phyloP scores from a whole-genome alignment of 495 filamentous ascomycete species.

The Aspergillus panamensis region DNA sequence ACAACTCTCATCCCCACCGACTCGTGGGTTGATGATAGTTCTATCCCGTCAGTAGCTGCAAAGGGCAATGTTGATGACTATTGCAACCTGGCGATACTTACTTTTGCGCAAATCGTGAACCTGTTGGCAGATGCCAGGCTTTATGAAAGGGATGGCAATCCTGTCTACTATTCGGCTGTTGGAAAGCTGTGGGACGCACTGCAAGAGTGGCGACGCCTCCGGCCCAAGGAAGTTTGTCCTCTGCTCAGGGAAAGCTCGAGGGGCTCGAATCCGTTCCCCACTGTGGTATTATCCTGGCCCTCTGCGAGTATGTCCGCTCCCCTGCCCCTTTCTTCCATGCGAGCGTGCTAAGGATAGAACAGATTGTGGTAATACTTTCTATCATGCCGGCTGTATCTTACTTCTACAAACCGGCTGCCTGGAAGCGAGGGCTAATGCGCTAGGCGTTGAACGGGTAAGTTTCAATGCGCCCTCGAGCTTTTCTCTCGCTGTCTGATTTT shows the following conservation, averaged over 20 bases:
- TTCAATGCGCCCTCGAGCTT: no score
- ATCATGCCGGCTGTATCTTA: neutral
- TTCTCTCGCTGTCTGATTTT: no score
- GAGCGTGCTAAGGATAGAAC: no score
- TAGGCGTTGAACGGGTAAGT: no score
- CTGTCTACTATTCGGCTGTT: neutral
- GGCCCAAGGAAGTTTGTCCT: neutral
- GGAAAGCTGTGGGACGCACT: neutral
- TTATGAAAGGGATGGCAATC: neutral
- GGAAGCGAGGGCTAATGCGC: no score
- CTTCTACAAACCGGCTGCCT: neutral
- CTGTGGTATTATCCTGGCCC: neutral
- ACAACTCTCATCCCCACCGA: slow-evolving; percentile 21
- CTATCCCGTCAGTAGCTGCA: slow-evolving; percentile 5
- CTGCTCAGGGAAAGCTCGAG: neutral
- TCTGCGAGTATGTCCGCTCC: neutral
- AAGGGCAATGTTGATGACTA: neutral
- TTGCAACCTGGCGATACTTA: neutral
- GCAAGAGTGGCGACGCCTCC: neutral
- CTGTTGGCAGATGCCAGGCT: neutral
- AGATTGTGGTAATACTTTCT: neutral
- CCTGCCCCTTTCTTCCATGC: neutral
- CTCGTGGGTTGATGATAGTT: slow-evolving; percentile 19
- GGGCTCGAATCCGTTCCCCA: neutral
- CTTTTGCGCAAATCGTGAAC: neutral